Conservation (phyloP, 345 rosid genomes). For the Dimocarpus longan region DNA sequence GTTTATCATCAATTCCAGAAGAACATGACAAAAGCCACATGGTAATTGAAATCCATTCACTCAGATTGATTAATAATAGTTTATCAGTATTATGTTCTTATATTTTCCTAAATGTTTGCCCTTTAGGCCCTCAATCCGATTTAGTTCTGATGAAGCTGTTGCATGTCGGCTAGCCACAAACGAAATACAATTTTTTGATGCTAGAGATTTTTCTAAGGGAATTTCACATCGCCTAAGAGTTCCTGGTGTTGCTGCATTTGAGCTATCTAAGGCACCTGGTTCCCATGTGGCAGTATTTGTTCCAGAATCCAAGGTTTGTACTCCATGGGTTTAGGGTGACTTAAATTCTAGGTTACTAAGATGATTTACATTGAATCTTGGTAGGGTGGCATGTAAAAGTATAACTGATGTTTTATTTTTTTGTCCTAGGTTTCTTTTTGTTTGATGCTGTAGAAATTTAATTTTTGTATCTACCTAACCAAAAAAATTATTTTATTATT, state of each 20-base stretch:
- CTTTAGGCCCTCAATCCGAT: constrained; percentile 79
- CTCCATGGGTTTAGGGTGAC: constrained; percentile 4
- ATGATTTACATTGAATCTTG: not conserved
- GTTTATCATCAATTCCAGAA: constrained; percentile 76
- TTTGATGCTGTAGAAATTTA: not conserved
- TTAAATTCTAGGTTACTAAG: constrained; percentile 7
- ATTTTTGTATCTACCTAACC: not conserved
- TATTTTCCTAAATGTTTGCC: constrained; percentile 15
- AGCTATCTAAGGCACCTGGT: constrained; percentile 82
- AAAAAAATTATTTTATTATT: not conserved
- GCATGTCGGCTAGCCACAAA: constrained; percentile 86
- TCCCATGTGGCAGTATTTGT: constrained; percentile 87
- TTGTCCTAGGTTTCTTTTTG: not conserved
- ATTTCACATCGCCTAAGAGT: constrained; percentile 60
- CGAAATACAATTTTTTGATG: constrained; percentile 88
- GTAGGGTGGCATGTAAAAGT: not conserved
- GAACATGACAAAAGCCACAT: constrained; percentile 72
- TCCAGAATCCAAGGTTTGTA: constrained; percentile 86
- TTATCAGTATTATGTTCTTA: not conserved
- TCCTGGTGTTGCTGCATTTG: constrained; percentile 76
- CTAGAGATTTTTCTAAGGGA: constrained; percentile 81
- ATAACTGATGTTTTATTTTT: not conserved
- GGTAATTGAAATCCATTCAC: constrained; percentile 43
- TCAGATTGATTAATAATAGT: too few relatives aligned
- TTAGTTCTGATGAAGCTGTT: constrained; percentile 79